Evolutionary conservation across 2,329 filamentous ascomycete species (phyloP), one percentile per base, ranked within the genome.

Genomic region (Boeremia exigua): DNA sequence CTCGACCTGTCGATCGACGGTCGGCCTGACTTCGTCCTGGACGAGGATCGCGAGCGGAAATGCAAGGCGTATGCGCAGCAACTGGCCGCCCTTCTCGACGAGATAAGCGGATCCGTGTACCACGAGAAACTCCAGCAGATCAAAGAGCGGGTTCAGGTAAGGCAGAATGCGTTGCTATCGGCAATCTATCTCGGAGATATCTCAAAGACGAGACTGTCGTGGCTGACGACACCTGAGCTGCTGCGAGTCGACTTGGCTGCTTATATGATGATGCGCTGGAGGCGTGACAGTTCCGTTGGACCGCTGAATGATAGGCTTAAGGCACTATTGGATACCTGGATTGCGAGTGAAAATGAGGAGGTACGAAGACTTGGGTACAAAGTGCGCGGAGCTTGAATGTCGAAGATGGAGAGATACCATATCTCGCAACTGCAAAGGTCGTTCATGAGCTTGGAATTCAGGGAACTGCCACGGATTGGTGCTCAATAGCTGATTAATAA

Each of bases 231-330:
- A 23, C 51, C 56, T 10, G 67, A 71, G n/a, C 19, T 63, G 17
- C 32, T 73, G 38, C 54, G 63, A 30, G 60, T 72, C 2, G 63
- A 71, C n/a, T 10, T 73, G 30, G 69, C 71, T 6, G 59, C 46
- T 0, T 29, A 45, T 7, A 48, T 73, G 25, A 15, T 71, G 2
- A 23, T 47, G 37, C 15, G 19, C 8, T 56, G 29, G 9, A 37
- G 23, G 3, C 6, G 14, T 32, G n/a, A n/a, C 0, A 34, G 47
- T 12, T 14, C 36, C 17, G 38, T 57, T 8, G 29, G 38, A 7
- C 48, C 30, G 2, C n/a, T 67, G 10, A 34, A 37, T 19, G 36
- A 30, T 15, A 60, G 49, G 29, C 40, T 70, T 9, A 37, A 56
- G 15, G 34, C 5, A 8, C 17, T 67, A 27, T n/a, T 64, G 28